Evolutionary conservation across 306 rosid species (phyloP).

Genomic region (Lathyrus oleraceus): DNA sequence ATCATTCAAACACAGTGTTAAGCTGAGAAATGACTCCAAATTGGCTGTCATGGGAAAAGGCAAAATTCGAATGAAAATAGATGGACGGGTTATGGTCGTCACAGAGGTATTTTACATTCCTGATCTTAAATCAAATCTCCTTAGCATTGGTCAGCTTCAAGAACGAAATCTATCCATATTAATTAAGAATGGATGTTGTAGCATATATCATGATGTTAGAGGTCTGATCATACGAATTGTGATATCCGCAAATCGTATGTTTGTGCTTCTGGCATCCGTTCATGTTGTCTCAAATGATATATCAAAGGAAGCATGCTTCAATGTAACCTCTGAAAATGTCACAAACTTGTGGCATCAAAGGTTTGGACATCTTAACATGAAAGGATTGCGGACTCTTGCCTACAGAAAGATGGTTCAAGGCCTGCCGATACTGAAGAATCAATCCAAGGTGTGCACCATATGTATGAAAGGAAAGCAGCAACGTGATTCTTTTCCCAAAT

Average conservation of each 20-base stretch:
- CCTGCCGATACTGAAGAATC: background rate
- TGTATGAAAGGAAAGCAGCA: background rate
- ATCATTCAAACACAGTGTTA: background rate
- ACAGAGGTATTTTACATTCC: too few relatives aligned
- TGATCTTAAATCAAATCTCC: too few relatives aligned
- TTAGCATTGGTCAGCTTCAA: too few relatives aligned
- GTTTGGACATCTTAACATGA: background rate
- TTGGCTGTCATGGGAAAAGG: conserved; percentile 4
- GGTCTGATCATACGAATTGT: too few relatives aligned
- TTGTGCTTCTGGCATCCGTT: background rate
- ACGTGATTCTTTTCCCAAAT: background rate
- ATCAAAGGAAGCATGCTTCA: background rate
- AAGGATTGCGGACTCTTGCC: background rate
- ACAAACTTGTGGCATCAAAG: background rate
- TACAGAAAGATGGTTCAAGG: conserved; percentile 19
- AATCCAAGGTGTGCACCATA: background rate
- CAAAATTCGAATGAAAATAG: background rate
- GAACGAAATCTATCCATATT: too few relatives aligned
- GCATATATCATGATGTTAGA: too few relatives aligned
- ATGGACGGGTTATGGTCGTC: too few relatives aligned
- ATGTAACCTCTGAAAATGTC: background rate
- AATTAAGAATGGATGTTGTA: too few relatives aligned
- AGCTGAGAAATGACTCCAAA: conserved; percentile 7
- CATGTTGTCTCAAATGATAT: background rate
- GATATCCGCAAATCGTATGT: background rate